These are phyloP conservation scores for Mycena venus DNA, from an alignment of 768 basidiomycete genomes.

Conservation along the genomic window DNA sequence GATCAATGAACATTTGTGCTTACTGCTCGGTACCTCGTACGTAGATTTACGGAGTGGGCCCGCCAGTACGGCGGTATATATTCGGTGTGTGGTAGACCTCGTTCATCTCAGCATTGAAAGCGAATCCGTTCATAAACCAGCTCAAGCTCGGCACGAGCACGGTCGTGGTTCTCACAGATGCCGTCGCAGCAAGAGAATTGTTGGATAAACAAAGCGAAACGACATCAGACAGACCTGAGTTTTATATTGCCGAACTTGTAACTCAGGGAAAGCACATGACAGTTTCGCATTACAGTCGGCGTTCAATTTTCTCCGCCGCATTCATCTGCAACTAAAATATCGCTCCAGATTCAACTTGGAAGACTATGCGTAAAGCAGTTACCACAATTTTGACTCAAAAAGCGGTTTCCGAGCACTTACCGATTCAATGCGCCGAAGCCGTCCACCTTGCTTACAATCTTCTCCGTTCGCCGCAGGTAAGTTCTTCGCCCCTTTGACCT, in stretches of 20 bases:
- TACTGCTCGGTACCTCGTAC: too few species aligned
- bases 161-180: conserved; percentile 38
- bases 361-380: conserved; percentile 26
- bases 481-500: background rate
- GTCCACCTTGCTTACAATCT: conserved; percentile 46
- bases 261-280: conserved; percentile 14
- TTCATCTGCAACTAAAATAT: background rate
- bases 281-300: background rate
- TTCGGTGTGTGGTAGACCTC: conserved; percentile 21
- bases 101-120: background rate
- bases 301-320: background rate
- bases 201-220: conserved; percentile 41
- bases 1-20: background rate
- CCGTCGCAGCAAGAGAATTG: conserved; percentile 39
- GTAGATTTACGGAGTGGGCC: conserved; percentile 30
- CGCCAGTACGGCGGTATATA: conserved; percentile 31
- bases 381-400: conserved; percentile 35
- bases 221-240: conserved; percentile 40
- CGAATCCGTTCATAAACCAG: conserved; percentile 9
- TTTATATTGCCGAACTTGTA: conserved; percentile 28
- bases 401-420: conserved; percentile 32
- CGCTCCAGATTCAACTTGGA: conserved; percentile 29
- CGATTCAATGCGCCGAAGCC: conserved; percentile 46
- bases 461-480: conserved; percentile 42
- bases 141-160: conserved; percentile 40